These are phyloP conservation scores for Bigelowiella natans DNA, from an alignment of 78 protist species.

Conservation along the genomic window DNA sequence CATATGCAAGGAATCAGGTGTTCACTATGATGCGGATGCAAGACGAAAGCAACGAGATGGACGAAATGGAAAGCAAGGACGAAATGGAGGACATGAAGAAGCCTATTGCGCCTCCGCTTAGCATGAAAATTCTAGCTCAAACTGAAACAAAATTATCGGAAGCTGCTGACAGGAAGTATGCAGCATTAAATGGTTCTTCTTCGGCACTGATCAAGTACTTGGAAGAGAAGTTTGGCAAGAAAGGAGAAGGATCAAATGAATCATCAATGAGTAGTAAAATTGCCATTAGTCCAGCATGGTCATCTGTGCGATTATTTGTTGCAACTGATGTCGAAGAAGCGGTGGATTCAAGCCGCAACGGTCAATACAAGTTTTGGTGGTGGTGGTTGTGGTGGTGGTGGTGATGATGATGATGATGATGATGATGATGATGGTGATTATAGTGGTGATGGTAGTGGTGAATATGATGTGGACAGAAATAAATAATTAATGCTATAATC, in stretches of 20 bases:
- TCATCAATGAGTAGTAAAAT: no score
- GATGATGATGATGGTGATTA: no score
- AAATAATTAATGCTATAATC: no score
- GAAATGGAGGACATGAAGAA: neutral
- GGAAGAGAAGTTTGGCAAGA: neutral
- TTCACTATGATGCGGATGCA: neutral
- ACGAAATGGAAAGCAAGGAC: neutral
- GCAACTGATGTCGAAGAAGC: neutral
- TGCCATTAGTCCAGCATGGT: neutral
- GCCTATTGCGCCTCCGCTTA: neutral
- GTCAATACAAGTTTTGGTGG: no score
- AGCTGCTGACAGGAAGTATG: no score
- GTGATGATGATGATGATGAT: no score
- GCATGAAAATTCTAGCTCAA: neutral
- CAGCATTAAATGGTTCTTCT: no score
- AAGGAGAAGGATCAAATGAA: neutral
- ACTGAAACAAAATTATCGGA: no score
- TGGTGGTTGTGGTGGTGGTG: no score
- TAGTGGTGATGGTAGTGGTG: no score
- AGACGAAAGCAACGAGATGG: neutral
- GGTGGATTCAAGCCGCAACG: no score
- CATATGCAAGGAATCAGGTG: neutral
- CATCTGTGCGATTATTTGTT: neutral
- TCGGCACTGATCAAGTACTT: neutral
- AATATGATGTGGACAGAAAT: no score